Percentiles rank a stretch among this genome's conserved stretches.
Conservation (phyloP, 1,284 basidiomycete genomes). For the Erythrobasidium hasegawianum region DNA sequence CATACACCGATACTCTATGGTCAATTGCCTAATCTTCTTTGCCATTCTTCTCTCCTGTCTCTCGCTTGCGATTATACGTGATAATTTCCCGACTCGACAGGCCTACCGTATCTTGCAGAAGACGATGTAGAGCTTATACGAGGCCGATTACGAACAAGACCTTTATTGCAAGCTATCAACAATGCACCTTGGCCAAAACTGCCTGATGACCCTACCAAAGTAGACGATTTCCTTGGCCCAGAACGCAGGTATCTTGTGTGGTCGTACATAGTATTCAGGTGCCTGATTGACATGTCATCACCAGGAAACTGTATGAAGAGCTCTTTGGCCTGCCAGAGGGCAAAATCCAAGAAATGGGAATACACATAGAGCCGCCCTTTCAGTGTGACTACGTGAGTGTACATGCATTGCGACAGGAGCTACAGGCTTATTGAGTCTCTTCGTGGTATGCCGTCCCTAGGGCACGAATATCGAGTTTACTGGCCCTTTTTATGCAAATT, state of each 20-base stretch:
- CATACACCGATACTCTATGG: no score
- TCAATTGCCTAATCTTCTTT: neutral
- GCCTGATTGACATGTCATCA: neutral
- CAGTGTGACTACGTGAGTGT: slow-evolving; percentile 37
- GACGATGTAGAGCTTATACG: slow-evolving; percentile 6
- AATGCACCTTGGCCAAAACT: slow-evolving; percentile 15
- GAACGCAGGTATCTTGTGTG: neutral
- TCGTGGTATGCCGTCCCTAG: slow-evolving; percentile 10
- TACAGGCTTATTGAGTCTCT: neutral
- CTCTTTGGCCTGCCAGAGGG: slow-evolving; percentile 38
- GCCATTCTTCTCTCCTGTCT: neutral
- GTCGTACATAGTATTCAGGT: neutral
- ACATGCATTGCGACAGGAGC: no score
- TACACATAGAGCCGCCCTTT: slow-evolving; percentile 43
- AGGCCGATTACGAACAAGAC: slow-evolving; percentile 3
- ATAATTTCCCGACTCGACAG: slow-evolving; percentile 1
- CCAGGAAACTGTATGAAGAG: slow-evolving; percentile 37
- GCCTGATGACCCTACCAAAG: neutral
- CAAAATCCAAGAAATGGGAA: slow-evolving; percentile 26
- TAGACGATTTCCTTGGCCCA: slow-evolving; percentile 8
- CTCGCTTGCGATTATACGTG: neutral
- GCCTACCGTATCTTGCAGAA: slow-evolving; percentile 9
- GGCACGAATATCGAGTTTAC: slow-evolving; percentile 39
- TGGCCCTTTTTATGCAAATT: slow-evolving; percentile 41
- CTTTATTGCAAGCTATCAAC: slow-evolving; percentile 2